A percentile compares a stretch with the other conserved stretches of the same genome.
These are phyloP conservation scores for Schwanniomyces polymorphus DNA, from an alignment of 805 yeast species.

Conservation along the genomic window DNA sequence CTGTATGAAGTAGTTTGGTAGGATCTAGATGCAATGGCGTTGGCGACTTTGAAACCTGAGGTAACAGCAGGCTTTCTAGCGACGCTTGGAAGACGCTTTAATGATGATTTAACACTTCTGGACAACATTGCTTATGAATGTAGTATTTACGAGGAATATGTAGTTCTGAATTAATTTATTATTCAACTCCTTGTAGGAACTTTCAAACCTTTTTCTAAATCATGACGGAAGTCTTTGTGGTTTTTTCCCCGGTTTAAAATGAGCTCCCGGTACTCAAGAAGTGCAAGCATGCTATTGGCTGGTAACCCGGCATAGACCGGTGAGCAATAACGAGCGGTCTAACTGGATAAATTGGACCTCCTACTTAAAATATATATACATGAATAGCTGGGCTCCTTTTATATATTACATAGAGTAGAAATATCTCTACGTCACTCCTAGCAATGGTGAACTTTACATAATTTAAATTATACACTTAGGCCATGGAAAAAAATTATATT, in stretches of 20 bases:
- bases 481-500: no score
- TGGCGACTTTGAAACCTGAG: conserved; percentile 11
- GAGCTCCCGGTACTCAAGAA: neutral
- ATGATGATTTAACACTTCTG: conserved; percentile 28
- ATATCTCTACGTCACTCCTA: no score
- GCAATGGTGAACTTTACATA: no score
- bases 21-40: conserved; percentile 18
- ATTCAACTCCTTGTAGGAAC: neutral
- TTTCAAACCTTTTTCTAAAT: neutral
- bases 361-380: no score
- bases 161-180: neutral
- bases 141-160: neutral
- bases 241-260: neutral
- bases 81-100: conserved; percentile 26
- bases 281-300: neutral
- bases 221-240: conserved; percentile 1
- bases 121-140: conserved; percentile 26
- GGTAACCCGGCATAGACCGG: neutral
- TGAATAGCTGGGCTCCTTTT: no score
- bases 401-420: no score
- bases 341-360: neutral
- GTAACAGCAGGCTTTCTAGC: conserved; percentile 9
- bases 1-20: conserved; percentile 9
- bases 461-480: no score
- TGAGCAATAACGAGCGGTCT: neutral